A percentile compares a stretch with the other conserved stretches of the same genome.
Evolutionary conservation across 352 stramenopile genomes (phyloP).

Genomic region (Globisporangium irregulare): DNA sequence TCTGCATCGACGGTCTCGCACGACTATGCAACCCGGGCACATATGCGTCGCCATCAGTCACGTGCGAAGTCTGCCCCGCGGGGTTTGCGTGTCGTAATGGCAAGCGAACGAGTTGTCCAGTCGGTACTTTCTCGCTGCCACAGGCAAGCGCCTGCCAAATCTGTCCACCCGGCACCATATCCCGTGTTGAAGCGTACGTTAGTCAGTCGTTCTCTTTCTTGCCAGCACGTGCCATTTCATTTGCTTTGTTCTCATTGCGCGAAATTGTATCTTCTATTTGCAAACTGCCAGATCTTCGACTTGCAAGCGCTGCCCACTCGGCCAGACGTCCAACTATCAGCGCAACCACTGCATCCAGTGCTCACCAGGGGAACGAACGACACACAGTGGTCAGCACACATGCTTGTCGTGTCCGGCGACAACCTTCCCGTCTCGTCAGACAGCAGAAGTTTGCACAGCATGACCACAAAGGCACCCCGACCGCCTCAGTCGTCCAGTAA

Average conservation of each 20-base stretch:
- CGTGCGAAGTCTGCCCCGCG: slow-evolving; percentile 40
- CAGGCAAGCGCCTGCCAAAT: slow-evolving; percentile 47
- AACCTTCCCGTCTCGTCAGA: slow-evolving; percentile 20
- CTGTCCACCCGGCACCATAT: slow-evolving; percentile 61
- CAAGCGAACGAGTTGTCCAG: slow-evolving; percentile 37
- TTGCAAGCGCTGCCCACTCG: slow-evolving; percentile 40
- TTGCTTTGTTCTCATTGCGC: too few species aligned
- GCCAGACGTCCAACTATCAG: slow-evolving; percentile 50
- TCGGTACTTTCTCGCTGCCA: slow-evolving; percentile 39
- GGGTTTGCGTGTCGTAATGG: slow-evolving; percentile 62
- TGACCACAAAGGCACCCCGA: background rate
- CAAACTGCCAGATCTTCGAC: slow-evolving; percentile 26
- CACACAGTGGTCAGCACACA: slow-evolving; percentile 36
- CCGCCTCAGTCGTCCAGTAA: slow-evolving; percentile 45
- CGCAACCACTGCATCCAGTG: slow-evolving; percentile 56
- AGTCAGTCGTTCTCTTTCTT: background rate
- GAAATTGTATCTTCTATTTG: background rate
- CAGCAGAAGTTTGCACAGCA: slow-evolving; percentile 17
- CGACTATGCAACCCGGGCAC: slow-evolving; percentile 54
- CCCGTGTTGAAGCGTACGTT: slow-evolving; percentile 34
- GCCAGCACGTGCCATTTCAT: background rate
- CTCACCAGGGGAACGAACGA: slow-evolving; percentile 35
- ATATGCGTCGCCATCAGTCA: slow-evolving; percentile 34
- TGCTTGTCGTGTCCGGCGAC: slow-evolving; percentile 44
- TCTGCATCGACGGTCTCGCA: slow-evolving; percentile 53